Evolutionary conservation across 345 rosid species (phyloP), one percentile per base, ranked within the genome.

Genomic region (Diplotaxis tenuifolia): DNA sequence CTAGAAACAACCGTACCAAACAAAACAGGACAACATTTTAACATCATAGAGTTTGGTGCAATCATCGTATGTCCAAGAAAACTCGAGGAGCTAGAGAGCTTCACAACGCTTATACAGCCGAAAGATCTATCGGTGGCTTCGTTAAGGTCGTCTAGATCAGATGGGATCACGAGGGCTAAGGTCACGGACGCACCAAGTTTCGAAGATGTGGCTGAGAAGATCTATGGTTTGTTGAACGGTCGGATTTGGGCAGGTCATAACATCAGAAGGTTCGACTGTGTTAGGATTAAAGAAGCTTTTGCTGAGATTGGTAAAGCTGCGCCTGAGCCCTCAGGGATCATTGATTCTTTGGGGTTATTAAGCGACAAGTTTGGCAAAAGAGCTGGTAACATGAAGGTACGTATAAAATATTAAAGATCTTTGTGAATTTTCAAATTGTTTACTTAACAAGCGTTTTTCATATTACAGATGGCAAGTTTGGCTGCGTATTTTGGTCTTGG

Each of bases 171-270:
- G 2, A 82, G 92, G 5, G 82, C 73, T 8, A 83, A 83, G n/a
- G 88, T 91, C 7, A 81, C 72, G 0, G 64, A 75, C n/a, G 98
- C 98, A 1, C 98, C 97, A 0, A 19, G 45, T 0, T 89, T 91
- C 9, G 85, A 80, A 67, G 80, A 87, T 45, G 96, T 94, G 32
- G 90, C 97, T 3, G 92, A 88, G 10, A 84, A 82, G 72, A 85
- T 94, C 32, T 89, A 65, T 18, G 11, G 63, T 65, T 78, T 89
- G 54, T 80, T 94, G 84, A 72, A 94, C 12, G 95, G 93, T 10
- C 82, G 93, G 59, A 71, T 94, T 58, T 95, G 99, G 97, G 97
- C 97, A 3, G 98, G 98, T 25, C 97, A 94, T 74, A 89, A 94
- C 69, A 94, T 94, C 9, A 84, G 70, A 38, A 85, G 98, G 77